Conservation (phyloP, 371 early-diverging fungal genomes). For the Zychaea mexicana region DNA sequence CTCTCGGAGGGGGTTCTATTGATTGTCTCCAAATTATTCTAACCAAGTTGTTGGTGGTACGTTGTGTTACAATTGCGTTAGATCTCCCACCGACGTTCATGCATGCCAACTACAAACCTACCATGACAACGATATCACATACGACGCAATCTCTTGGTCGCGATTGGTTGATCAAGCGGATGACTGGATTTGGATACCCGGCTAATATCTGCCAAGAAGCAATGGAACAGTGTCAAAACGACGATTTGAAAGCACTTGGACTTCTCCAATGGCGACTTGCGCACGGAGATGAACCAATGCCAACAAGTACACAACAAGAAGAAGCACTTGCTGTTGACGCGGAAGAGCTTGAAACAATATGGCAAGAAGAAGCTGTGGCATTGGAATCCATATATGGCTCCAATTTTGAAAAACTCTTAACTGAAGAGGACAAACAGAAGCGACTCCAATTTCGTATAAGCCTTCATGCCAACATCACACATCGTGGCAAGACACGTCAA, state of each 20-base stretch:
- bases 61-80: slow-evolving; percentile 10
- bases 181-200: slow-evolving; percentile 67
- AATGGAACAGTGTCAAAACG: slow-evolving; percentile 38
- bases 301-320: slow-evolving; percentile 22
- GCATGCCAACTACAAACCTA: slow-evolving; percentile 63
- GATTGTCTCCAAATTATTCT: slow-evolving; percentile 15
- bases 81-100: slow-evolving; percentile 70
- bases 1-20: too few relatives aligned
- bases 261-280: slow-evolving; percentile 43
- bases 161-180: slow-evolving; percentile 67
- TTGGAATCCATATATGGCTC: slow-evolving; percentile 72
- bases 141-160: slow-evolving; percentile 57
- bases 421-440: slow-evolving; percentile 20
- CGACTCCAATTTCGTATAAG: slow-evolving; percentile 24
- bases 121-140: slow-evolving; percentile 61
- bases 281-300: slow-evolving; percentile 36
- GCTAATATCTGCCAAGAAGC: slow-evolving; percentile 48
- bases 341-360: slow-evolving; percentile 40
- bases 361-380: slow-evolving; percentile 59
- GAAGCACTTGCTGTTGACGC: slow-evolving; percentile 29
- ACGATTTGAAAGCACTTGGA: slow-evolving; percentile 60
- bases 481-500: slow-evolving; percentile 23
- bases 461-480: slow-evolving; percentile 21
- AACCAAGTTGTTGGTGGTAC: not conserved
- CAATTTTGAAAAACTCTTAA: slow-evolving; percentile 16